Evolutionary conservation across 108 stramenopile species (phyloP).

Genomic region (Skeletonema marinoi): DNA sequence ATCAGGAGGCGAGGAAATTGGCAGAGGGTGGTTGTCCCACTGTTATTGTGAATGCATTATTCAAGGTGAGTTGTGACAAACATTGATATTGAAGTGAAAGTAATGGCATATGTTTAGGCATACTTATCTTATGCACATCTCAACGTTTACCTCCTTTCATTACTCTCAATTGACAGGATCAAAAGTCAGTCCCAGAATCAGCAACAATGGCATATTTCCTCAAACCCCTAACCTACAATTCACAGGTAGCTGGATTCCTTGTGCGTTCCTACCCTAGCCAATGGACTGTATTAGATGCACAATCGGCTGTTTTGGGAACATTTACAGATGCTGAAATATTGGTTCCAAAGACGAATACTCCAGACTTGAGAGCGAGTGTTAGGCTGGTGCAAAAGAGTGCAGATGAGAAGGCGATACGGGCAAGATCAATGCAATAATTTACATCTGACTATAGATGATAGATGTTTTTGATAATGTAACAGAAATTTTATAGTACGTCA

Average conservation of each 20-base stretch:
- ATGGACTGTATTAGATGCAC: constrained; percentile 66
- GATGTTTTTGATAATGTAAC: no score
- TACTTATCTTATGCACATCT: neutral
- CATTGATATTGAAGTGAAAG: neutral
- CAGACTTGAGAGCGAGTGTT: constrained; percentile 66
- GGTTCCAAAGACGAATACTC: constrained; percentile 68
- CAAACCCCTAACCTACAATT: constrained; percentile 86
- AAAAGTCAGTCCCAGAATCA: constrained; percentile 46
- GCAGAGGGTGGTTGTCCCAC: constrained; percentile 43
- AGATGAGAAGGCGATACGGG: constrained; percentile 70
- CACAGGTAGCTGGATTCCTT: constrained; percentile 71
- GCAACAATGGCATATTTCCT: constrained; percentile 82
- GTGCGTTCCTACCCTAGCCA: constrained; percentile 56
- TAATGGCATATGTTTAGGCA: neutral
- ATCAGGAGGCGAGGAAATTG: constrained; percentile 52
- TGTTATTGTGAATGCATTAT: constrained; percentile 74
- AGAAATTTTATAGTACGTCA: no score
- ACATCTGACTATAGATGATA: neutral
- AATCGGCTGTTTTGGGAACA: constrained; percentile 46
- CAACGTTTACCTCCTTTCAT: neutral
- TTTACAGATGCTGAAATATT: constrained; percentile 64
- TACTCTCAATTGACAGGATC: constrained; percentile 33
- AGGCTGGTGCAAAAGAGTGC: constrained; percentile 66
- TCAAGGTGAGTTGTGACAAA: constrained; percentile 49
- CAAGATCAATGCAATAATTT: constrained; percentile 13